phyloP scores from a whole-genome alignment of 176 grass and related monocot genomes.

The Coix lacrymajobi region DNA sequence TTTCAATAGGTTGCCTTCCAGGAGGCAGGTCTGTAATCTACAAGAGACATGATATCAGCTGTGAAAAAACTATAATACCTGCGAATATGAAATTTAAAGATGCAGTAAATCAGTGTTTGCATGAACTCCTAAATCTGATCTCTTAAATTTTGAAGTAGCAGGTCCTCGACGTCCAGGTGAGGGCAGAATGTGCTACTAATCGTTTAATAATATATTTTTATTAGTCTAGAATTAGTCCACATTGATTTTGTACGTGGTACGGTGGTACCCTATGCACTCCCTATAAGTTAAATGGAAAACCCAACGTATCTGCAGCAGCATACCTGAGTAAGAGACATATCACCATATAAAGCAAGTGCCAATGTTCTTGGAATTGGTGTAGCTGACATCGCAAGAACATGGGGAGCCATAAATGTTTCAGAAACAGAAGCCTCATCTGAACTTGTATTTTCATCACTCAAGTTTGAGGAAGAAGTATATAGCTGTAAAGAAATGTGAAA shows the following conservation, averaged over 20 bases:
- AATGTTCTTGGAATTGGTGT: slow-evolving; percentile 96
- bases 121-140: slow-evolving; percentile 7
- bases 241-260: background rate
- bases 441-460: slow-evolving; percentile 47
- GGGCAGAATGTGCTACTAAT: background rate
- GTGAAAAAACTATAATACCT: slow-evolving; percentile 18
- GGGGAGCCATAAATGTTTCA: slow-evolving; percentile 88
- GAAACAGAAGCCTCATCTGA: slow-evolving; percentile 43
- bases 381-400: slow-evolving; percentile 95
- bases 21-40: slow-evolving; percentile 96
- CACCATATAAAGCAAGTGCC: slow-evolving; percentile 91
- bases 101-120: slow-evolving; percentile 20
- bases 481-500: slow-evolving; percentile 40
- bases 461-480: slow-evolving; percentile 43
- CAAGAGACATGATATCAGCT: background rate
- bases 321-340: slow-evolving; percentile 98
- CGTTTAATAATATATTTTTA: slow-evolving; percentile 13
- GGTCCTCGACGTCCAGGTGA: background rate
- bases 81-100: background rate
- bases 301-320: slow-evolving; percentile 6
- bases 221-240: background rate
- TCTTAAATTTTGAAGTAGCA: slow-evolving; percentile 6
- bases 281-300: background rate
- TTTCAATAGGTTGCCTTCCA: slow-evolving; percentile 76
- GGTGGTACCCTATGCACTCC: background rate